Evolutionary conservation across 495 filamentous ascomycete species (phyloP).

Genomic region (Baudoinia panamericana): DNA sequence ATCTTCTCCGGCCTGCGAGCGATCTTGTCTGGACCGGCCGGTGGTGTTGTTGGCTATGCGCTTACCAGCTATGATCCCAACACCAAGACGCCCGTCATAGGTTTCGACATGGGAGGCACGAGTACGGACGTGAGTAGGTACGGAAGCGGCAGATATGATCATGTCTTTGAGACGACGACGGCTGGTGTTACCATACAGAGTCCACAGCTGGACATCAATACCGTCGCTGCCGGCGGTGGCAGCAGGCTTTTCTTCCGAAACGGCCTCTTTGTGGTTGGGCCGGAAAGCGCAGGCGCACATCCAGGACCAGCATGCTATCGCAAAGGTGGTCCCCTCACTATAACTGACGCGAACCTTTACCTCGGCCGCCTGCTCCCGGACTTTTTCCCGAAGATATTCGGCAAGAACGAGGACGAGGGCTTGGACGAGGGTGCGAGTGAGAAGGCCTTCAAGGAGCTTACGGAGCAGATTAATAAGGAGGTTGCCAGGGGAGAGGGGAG

Average conservation of each 20-base stretch:
- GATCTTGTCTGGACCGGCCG: constrained; percentile 68
- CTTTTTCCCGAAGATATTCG: constrained; percentile 97
- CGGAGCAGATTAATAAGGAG: constrained; percentile 62
- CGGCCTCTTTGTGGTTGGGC: constrained; percentile 90
- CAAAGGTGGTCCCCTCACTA: constrained; percentile 83
- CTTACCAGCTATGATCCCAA: constrained; percentile 80
- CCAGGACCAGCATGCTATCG: constrained; percentile 90
- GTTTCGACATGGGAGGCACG: constrained; percentile 95
- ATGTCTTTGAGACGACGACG: constrained; percentile 95
- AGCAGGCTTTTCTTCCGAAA: constrained; percentile 83
- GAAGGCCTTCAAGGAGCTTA: constrained; percentile 62
- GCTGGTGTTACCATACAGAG: constrained; percentile 91
- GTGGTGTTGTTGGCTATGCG: constrained; percentile 76
- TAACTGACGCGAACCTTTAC: constrained; percentile 88
- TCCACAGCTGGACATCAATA: constrained; percentile 95
- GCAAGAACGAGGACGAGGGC: constrained; percentile 76
- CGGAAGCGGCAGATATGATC: constrained; percentile 78
- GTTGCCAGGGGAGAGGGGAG: constrained; percentile 22
- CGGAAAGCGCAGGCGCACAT: constrained; percentile 85
- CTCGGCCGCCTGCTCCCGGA: constrained; percentile 79
- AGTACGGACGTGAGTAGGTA: constrained; percentile 91
- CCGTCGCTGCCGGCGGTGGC: constrained; percentile 86
- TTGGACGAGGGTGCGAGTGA: constrained; percentile 67
- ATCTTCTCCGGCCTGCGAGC: constrained; percentile 63
- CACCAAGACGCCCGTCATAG: constrained; percentile 82